Percentiles rank a stretch among this genome's conserved stretches.
Evolutionary conservation across 2,329 filamentous ascomycete species (phyloP).

Genomic region (Cercospora zeae-maydis): DNA sequence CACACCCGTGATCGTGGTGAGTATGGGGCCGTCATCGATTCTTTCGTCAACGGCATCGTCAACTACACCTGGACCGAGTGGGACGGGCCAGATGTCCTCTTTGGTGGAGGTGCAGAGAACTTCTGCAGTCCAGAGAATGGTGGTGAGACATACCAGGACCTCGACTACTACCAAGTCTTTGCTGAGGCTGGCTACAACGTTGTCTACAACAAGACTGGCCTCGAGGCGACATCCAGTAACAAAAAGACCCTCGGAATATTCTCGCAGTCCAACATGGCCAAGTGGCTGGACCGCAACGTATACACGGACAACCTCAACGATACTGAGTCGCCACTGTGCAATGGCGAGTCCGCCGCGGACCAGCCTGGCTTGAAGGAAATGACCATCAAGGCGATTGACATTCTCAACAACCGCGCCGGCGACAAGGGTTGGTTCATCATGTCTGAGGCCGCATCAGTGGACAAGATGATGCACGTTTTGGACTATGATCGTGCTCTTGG

Average conservation of each 20-base stretch:
- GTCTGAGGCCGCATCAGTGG: slow-evolving; percentile 79
- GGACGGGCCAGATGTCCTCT: slow-evolving; percentile 73
- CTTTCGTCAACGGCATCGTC: slow-evolving; percentile 68
- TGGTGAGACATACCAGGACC: slow-evolving; percentile 61
- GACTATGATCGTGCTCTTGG: slow-evolving; percentile 84
- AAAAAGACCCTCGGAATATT: slow-evolving; percentile 74
- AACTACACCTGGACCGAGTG: slow-evolving; percentile 80
- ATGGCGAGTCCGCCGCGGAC: slow-evolving; percentile 62
- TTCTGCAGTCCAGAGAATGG: slow-evolving; percentile 59
- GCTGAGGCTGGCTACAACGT: slow-evolving; percentile 68
- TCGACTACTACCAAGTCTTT: slow-evolving; percentile 71
- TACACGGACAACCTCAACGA: slow-evolving; percentile 66
- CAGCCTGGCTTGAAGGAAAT: slow-evolving; percentile 84
- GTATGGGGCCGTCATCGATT: slow-evolving; percentile 71
- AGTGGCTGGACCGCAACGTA: slow-evolving; percentile 80
- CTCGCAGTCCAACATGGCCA: slow-evolving; percentile 68
- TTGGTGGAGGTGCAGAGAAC: slow-evolving; percentile 75
- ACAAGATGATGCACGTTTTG: slow-evolving; percentile 84
- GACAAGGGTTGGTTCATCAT: slow-evolving; percentile 78
- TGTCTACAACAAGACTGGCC: slow-evolving; percentile 69
- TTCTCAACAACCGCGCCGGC: slow-evolving; percentile 51
- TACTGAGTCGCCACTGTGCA: slow-evolving; percentile 66
- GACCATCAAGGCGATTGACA: slow-evolving; percentile 63
- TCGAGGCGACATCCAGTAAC: slow-evolving; percentile 55
- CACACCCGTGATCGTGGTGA: slow-evolving; percentile 68